Evolutionary conservation across 1,139 yeast genomes (phyloP), one percentile per base, ranked within the genome.

Genomic region (Meyerozyma smithsonii): DNA sequence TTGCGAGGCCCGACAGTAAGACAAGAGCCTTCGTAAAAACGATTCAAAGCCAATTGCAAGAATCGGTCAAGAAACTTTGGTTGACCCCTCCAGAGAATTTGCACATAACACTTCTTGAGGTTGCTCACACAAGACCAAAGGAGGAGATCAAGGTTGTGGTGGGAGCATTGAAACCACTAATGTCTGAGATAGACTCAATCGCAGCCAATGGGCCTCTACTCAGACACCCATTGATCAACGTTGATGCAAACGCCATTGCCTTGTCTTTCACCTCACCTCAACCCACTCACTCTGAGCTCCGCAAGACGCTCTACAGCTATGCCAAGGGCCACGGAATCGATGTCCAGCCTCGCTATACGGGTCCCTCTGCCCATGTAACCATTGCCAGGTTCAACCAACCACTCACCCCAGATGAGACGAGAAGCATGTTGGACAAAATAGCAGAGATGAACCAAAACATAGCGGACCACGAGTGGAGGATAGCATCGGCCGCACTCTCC

Each of bases 341-440:
- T n/a, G 16, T 16, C 12, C 21, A 10, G 20, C 15, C 34, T 8
- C 34, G 34, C 23, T 30, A 30, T 14, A 14, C 20, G 2, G 34
- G 34, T 5, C 34, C 34, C 2, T 30, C 34, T 16, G 34, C 34
- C 10, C 34, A 30, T 30, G 16, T 30, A 16, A 30, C 34, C 12
- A 17, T 30, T 11, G 34, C 34, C 21, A 20, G 34, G 14, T 30
- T 30, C 21, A 18, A 17, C 8, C 15, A 18, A 6, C 21, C n/a
- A 16, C 21, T 30, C 4, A 8, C 21, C 8, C 8, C n/a, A 8
- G 15, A 30, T 3, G 34, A 30, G 10, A 14, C 16, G 4, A 30
- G 16, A 4, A 16, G 16, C 3, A 11, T 30, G 21, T n/a, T 30
- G 12, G 23, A 30, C 11, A 17, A 10, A n/a, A 30, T 30, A 10